Conservation (phyloP, 805 yeast species). For the Lipomyces spencermartinsiae region DNA sequence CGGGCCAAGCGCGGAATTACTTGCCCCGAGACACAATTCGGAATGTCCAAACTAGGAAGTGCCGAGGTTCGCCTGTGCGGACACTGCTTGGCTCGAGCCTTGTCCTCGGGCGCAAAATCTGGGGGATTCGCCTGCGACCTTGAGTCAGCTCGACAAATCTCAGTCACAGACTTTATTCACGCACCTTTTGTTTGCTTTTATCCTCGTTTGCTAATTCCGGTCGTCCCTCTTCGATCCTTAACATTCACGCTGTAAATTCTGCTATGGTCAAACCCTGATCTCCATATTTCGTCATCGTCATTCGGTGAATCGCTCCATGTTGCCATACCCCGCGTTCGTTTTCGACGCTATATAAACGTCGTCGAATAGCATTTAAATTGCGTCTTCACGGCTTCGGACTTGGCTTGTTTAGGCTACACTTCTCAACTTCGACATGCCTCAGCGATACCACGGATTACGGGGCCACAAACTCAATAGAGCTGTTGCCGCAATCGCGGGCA, state of each 20-base stretch:
- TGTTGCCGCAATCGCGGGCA: constrained; percentile 64
- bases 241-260: neutral
- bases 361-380: too few relatives aligned
- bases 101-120: neutral
- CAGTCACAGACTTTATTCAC: too few relatives aligned
- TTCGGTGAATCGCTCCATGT: too few relatives aligned
- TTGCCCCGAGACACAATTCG: neutral
- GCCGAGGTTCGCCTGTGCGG: neutral
- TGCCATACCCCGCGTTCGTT: too few relatives aligned
- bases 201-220: neutral
- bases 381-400: neutral
- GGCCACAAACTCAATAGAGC: constrained; percentile 60
- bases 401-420: neutral
- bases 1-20: too few relatives aligned
- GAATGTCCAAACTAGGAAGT: neutral
- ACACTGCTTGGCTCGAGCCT: neutral
- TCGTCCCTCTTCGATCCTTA: neutral
- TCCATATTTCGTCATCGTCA: too few relatives aligned
- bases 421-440: neutral
- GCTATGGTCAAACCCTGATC: neutral
- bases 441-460: constrained; percentile 50
- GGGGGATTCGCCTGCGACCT: neutral
- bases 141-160: too few relatives aligned
- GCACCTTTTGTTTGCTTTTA: too few relatives aligned
- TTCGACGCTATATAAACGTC: too few relatives aligned